These are phyloP conservation scores for Verticillium nonalfalfae DNA, from an alignment of 2,329 filamentous ascomycete species.

Conservation along the genomic window DNA sequence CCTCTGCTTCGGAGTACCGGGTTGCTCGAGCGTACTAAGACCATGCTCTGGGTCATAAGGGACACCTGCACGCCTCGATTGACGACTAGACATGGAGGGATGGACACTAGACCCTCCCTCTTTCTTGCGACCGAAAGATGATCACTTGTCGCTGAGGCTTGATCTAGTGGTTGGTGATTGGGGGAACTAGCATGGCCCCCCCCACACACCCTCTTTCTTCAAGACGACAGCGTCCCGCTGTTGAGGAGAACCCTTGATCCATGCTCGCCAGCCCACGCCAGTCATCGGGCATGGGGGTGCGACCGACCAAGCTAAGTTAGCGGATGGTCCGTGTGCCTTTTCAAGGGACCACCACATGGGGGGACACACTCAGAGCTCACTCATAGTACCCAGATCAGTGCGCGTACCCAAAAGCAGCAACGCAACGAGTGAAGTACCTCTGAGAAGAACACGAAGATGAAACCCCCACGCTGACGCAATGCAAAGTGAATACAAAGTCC, in stretches of 20 bases:
- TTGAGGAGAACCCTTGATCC: not conserved
- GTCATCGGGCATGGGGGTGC: not conserved
- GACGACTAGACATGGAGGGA: not conserved
- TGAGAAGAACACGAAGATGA: not conserved
- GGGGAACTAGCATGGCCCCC: not conserved
- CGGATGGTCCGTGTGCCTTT: not conserved
- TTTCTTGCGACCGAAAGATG: not conserved
- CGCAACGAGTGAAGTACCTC: not conserved
- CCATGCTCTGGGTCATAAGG: not conserved
- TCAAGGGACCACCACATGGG: not conserved
- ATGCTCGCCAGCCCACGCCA: not conserved
- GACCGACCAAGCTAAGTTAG: not conserved
- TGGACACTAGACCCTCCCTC: not conserved
- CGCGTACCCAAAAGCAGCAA: not conserved
- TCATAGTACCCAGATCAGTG: no score
- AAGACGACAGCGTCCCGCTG: slow-evolving; percentile 1
- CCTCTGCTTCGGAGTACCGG: not conserved
- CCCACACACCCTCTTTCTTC: slow-evolving; percentile 4
- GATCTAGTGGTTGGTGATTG: not conserved
- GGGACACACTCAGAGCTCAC: not conserved
- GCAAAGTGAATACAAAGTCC: no score
- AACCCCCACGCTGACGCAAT: not conserved
- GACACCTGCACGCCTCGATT: not conserved
- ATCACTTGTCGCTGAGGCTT: not conserved
- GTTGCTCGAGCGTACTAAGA: not conserved